A percentile compares a stretch with the other conserved stretches of the same genome.
phyloP scores from a whole-genome alignment of 2,329 filamentous ascomycete species.

The Tolypocladium tundrense region DNA sequence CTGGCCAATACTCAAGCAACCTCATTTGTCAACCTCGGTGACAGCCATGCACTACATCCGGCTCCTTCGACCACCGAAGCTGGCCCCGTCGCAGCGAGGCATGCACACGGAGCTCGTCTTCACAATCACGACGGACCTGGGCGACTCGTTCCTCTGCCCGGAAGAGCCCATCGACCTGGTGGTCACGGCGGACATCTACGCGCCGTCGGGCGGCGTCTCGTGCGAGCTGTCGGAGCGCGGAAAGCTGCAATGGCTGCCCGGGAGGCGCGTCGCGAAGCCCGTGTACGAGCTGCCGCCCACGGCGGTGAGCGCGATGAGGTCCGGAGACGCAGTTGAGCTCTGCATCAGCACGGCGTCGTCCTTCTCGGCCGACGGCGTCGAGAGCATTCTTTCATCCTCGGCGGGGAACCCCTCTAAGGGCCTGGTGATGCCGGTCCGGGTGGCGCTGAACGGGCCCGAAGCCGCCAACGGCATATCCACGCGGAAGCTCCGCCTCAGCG shows the following conservation, averaged over 20 bases:
- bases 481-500: slow-evolving; percentile 18
- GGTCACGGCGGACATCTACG: slow-evolving; percentile 19
- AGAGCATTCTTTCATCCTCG: slow-evolving; percentile 14
- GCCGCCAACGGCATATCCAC: slow-evolving; percentile 14
- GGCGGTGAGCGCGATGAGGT: slow-evolving; percentile 14
- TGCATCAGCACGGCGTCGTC: slow-evolving; percentile 16
- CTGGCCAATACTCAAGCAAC: not conserved
- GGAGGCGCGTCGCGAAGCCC: slow-evolving; percentile 30
- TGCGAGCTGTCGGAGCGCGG: slow-evolving; percentile 14
- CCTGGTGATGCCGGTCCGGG: slow-evolving; percentile 34
- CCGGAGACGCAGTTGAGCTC: slow-evolving; percentile 15
- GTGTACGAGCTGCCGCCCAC: slow-evolving; percentile 15
- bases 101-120: slow-evolving; percentile 33
- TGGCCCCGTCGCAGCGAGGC: slow-evolving; percentile 15
- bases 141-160: slow-evolving; percentile 42
- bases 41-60: slow-evolving; percentile 46
- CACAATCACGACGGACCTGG: slow-evolving; percentile 47
- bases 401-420: slow-evolving; percentile 16
- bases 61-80: slow-evolving; percentile 36
- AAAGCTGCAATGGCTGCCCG: slow-evolving; percentile 18
- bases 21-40: not conserved
- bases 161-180: slow-evolving; percentile 32
- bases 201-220: slow-evolving; percentile 10
- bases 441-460: slow-evolving; percentile 17
- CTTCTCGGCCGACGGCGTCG: slow-evolving; percentile 14